Evolutionary conservation across 208 protist genomes (phyloP), one percentile per base, ranked within the genome.

Genomic region (Trypanosoma theileri): DNA sequence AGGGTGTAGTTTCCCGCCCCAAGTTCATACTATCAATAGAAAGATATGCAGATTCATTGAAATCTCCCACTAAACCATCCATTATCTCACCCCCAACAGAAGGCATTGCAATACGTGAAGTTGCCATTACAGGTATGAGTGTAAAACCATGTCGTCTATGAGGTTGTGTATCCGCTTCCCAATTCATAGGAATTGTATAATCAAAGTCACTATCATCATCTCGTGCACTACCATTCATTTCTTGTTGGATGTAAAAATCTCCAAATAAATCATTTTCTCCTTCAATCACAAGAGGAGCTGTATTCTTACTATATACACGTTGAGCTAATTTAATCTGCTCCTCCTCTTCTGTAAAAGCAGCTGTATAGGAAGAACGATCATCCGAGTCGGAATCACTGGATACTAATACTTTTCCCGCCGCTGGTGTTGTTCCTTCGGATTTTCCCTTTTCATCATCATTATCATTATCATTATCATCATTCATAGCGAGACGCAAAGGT

Each of bases 161-260:
- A 68, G 14, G 14, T 81, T 69, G n/a, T 80, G 66, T 0, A 60
- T 46, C 50, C 31, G 19, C 80, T 79, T 61, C 40, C 12, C 22
- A 50, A 19, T 46, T 17, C 17, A 28, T 16, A 2, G 40, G 35
- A 12, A 28, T 48, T n/a, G 6, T 46, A n/a, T 61, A 61, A 19
- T 50, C 41, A 12, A 50, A 13, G n/a, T 41, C 28, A 50, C 44
- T 22, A 14, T 65, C 62, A 51, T 71, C 56, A 41, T 85, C 80
- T 1, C 83, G 80, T 54, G 85, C 79, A 62, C 82, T 92, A 40
- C 83, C 83, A 58, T 68, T 82, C 40, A 44, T 51, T 71, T 92
- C 86, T 59, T 92, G 83, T 24, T 62, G 66, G 21, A 63, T 71
- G 45, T 81, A 92, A 31, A 87, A 70, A 0, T 73, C 66, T 2